Base-by-base conservation (phyloP, 495 filamentous ascomycete genomes). In the Talaromyces wortmannii region DNA sequence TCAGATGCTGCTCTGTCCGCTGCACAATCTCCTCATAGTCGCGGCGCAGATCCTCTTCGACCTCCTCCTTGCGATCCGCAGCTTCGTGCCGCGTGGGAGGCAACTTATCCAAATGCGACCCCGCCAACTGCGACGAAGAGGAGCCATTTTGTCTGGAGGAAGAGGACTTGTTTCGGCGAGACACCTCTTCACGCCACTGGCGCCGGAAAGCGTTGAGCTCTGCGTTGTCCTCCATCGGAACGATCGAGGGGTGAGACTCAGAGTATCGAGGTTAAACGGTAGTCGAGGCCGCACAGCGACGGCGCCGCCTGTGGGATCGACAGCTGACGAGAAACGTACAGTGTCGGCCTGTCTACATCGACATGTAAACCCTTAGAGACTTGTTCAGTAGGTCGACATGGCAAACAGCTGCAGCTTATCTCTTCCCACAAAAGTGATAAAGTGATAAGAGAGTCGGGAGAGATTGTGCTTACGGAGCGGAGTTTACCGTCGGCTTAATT, bases 181-280 rank as follows among this genome's bases (percentile, higher is more conserved):
- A 75, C 43, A 95, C 91, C 70, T 95, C 90, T 61, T 88, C 85
- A 48, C 82, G 81, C 90, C 90, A 95, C 76, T 90, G 78, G 61
- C 80, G 77, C 61, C 90, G 86, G 71, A 95, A 95, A 32, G 73
- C 79, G 63, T 92, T 85, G 59, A 95, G 79, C 67, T 94, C 90
- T 47, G 81, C 78, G 71, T 86, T 84, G 64, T 78, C 77, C 55
- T 77, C 74, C 83, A 85, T 86, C 56, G 58, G 64, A 58, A 31
- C 42, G 42, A 44, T 16, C 43, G 18, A 29, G 50, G 48, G 48
- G 48, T 23, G 23, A 23, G 23, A 23, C 23, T 23, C 23, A 23
- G n/a, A n/a, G n/a, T n/a, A n/a, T n/a, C n/a, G n/a, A n/a, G 23
- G 23, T 23, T 23, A 23, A 23, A 23, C 23, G 23, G 4, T 4